A percentile compares a stretch with the other conserved stretches of the same genome.
These are phyloP conservation scores for Eurotiales sp. DNA, from an alignment of 2,329 filamentous ascomycete species.

Conservation along the genomic window DNA sequence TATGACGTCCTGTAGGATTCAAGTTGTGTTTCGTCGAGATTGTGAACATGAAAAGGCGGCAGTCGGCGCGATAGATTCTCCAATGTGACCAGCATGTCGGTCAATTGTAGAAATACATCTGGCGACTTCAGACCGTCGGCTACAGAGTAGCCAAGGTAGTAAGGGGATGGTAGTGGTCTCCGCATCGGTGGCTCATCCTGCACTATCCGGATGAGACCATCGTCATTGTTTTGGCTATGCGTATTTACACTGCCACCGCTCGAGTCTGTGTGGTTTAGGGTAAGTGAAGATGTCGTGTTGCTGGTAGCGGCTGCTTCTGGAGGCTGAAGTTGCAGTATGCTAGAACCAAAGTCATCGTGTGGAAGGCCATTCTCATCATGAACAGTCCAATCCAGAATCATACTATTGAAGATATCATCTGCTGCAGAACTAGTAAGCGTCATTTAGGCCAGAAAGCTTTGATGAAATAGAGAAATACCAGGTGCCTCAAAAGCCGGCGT, in stretches of 20 bases:
- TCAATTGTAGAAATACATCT: slow-evolving; percentile 8
- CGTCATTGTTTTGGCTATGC: background rate
- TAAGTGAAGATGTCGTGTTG: background rate
- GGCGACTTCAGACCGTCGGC: slow-evolving; percentile 5
- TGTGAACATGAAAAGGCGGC: slow-evolving; percentile 1
- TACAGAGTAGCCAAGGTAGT: slow-evolving; percentile 8
- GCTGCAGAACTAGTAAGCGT: no score
- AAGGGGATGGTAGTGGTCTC: background rate
- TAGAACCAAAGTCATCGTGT: background rate
- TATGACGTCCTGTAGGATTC: no score
- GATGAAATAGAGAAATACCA: no score
- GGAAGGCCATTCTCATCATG: slow-evolving; percentile 1
- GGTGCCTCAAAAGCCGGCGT: background rate
- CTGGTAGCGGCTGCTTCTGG: background rate
- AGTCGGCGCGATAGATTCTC: slow-evolving; percentile 4
- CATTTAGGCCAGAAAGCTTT: no score
- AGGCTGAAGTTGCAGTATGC: slow-evolving; percentile 3
- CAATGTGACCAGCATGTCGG: slow-evolving; percentile 1
- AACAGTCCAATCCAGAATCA: slow-evolving; percentile 7
- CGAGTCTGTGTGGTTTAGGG: background rate
- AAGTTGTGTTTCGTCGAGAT: background rate
- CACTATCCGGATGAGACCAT: slow-evolving; percentile 4
- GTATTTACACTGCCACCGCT: background rate
- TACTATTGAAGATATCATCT: slow-evolving; percentile 10
- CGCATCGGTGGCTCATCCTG: slow-evolving; percentile 1